Evolutionary conservation across 1,284 basidiomycete genomes (phyloP), one percentile per base, ranked within the genome.

Genomic region (Fomes fomentarius): DNA sequence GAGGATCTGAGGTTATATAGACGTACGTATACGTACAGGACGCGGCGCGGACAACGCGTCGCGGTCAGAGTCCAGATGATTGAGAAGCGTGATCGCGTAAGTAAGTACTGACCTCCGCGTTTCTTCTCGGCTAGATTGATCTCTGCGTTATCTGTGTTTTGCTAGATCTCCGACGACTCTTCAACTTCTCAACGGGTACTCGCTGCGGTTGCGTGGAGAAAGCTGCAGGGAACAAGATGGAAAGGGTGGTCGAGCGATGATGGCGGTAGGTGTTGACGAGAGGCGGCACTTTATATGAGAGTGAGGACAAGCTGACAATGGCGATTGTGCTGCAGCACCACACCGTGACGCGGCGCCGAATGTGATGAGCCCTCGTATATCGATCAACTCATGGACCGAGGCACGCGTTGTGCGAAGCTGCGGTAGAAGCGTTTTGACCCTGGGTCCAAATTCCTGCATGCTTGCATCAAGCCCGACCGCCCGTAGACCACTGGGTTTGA

Each of bases 61-160:
- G 65, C 66, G 12, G 28, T 30, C 28, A 30, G 28, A 6, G 6
- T 30, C 28, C 7, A 30, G 28, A 6, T 30, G 28, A 12, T 12
- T 6, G 28, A 7, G 28, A 12, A 6, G 28, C 28, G 28, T 7
- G 28, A 30, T 30, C 28, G 28, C 28, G 6, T 30, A 30, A 6
- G 28, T 12, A 12, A 6, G 28, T 30, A 30, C 28, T 30, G 28
- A 30, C 28, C 28, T 30, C 6, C 28, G 28, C 28, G 7, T 6
- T 30, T 6, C 28, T 6, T 30, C 28, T 6, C 28, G 28, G 49
- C 28, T 30, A 30, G 6, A 12, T 30, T 12, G 7, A 12, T 30
- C 28, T 30, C 7, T 7, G 12, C 7, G 28, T 30, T 30, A 30
- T 30, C 6, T 30, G 28, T 6, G 28, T 30, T 30, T 30, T 30